Conservation (phyloP, 257 asterid genomes). For the Solanum paucissectum region DNA sequence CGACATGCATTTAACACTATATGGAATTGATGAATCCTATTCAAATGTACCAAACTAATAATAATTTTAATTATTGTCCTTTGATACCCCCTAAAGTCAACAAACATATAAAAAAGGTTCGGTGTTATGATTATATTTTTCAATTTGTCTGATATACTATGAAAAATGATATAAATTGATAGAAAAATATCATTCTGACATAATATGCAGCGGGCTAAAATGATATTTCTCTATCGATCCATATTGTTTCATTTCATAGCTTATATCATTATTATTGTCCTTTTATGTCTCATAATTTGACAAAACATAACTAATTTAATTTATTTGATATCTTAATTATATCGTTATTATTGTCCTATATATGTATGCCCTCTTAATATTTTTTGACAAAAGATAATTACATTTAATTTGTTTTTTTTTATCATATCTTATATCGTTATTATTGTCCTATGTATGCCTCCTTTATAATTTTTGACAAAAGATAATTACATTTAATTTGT, state of each 20-base stretch:
- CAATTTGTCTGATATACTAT: not conserved
- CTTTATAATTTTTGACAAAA: not conserved
- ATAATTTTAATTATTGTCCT: not conserved
- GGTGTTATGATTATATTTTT: not conserved
- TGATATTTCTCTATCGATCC: no score
- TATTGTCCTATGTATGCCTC: not conserved
- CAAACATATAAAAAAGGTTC: not conserved
- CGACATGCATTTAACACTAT: not conserved
- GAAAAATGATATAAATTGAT: not conserved
- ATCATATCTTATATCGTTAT: not conserved
- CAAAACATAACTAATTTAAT: not conserved
- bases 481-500: not conserved
- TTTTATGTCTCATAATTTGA: not conserved
- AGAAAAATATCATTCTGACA: not conserved
- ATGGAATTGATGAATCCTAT: not conserved
- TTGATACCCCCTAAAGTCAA: not conserved
- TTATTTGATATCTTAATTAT: not conserved
- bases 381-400: not conserved
- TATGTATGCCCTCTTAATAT: not conserved
- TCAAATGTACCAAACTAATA: not conserved
- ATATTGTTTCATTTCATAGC: not conserved
- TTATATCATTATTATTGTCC: not conserved
- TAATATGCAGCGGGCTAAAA: not conserved
- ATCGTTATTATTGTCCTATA: not conserved
- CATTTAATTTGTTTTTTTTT: not conserved